Evolutionary conservation across 2,329 filamentous ascomycete genomes (phyloP).

Genomic region (Alternaria triticina): DNA sequence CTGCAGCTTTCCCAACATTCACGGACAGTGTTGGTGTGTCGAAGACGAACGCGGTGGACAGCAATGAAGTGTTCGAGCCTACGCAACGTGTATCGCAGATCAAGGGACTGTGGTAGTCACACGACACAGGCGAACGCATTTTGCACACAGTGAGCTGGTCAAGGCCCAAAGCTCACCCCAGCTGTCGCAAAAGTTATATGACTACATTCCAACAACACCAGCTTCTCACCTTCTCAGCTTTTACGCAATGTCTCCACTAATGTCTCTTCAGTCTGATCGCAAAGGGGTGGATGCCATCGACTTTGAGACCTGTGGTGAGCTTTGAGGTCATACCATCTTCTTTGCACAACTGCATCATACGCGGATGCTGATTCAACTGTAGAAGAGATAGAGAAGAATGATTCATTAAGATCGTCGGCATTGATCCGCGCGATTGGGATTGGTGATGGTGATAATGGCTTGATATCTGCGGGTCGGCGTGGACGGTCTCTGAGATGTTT

Average conservation of each 20-base stretch:
- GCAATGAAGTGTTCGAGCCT: slow-evolving; percentile 63
- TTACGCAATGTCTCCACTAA: background rate
- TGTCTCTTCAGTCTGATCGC: background rate
- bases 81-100: slow-evolving; percentile 75
- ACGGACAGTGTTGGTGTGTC: slow-evolving; percentile 48
- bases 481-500: background rate
- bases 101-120: slow-evolving; percentile 43
- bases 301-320: no score
- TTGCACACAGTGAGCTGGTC: background rate
- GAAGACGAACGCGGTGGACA: slow-evolving; percentile 33
- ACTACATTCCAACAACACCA: background rate
- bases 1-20: slow-evolving; percentile 52
- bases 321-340: no score
- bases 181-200: background rate
- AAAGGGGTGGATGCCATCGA: background rate
- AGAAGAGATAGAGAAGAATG: background rate
- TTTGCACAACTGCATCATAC: background rate
- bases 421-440: background rate
- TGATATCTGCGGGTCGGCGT: background rate
- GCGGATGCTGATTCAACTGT: background rate
- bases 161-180: background rate
- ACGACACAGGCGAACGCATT: background rate
- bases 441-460: background rate
- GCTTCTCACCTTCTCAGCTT: background rate
- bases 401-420: background rate